Conservation (phyloP, 176 grass and related monocot genomes). For the Thalia dealbata region DNA sequence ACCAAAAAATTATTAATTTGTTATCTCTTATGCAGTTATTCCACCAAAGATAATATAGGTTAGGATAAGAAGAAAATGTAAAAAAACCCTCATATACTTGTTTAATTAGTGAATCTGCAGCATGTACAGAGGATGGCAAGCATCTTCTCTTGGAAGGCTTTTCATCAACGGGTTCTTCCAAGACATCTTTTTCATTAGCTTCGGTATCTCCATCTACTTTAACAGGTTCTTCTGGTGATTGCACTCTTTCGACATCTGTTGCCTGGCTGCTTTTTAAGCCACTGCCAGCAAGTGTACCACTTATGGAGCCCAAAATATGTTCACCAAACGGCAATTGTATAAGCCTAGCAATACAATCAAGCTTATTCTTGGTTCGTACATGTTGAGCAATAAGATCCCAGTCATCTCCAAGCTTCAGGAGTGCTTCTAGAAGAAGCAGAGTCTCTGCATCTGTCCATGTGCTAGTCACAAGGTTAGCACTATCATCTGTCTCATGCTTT, state of each 20-base stretch:
- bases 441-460: conserved; percentile 87
- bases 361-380: conserved; percentile 85
- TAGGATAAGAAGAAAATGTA: not conserved
- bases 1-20: conserved; percentile 12
- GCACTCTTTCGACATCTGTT: conserved; percentile 29
- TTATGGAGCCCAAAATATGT: conserved; percentile 59
- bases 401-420: conserved; percentile 96
- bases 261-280: conserved; percentile 27
- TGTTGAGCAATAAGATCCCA: conserved; percentile 96
- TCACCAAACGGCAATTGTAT: conserved; percentile 93
- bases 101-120: conserved; percentile 58
- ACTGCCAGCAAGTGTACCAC: conserved; percentile 46
- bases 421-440: conserved; percentile 89
- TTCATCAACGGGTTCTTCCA: conserved; percentile 43
- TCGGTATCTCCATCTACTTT: conserved; percentile 33
- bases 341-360: conserved; percentile 88
- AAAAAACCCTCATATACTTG: conserved; percentile 34
- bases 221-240: conserved; percentile 34
- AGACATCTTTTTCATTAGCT: conserved; percentile 40
- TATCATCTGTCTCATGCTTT: conserved; percentile 20
- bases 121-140: conserved; percentile 38
- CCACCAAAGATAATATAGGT: not conserved
- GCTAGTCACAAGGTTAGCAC: conserved; percentile 21
- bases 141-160: conserved; percentile 49
- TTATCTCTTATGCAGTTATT: not conserved